A percentile compares a stretch with the other conserved stretches of the same genome.
These are phyloP conservation scores for Metschnikowia amazonensis DNA, from an alignment of 805 yeast genomes.

Conservation along the genomic window DNA sequence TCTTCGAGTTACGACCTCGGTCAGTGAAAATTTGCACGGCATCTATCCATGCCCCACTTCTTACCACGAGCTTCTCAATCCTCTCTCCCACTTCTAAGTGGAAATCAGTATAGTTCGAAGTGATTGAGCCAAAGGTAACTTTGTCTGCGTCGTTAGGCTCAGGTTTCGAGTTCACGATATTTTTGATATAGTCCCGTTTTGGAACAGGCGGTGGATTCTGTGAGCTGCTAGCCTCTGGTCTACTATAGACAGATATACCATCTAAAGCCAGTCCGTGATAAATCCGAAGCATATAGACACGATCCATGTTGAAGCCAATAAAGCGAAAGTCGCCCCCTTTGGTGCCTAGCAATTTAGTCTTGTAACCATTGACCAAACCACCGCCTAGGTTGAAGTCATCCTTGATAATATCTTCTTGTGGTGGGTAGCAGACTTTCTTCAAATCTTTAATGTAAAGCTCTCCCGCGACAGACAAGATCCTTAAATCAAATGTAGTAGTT, in stretches of 20 bases:
- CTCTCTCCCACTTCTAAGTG: conserved; percentile 54
- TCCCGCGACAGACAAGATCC: conserved; percentile 57
- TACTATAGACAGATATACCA: conserved; percentile 59
- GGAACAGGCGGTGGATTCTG: conserved; percentile 42
- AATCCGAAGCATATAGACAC: conserved; percentile 54
- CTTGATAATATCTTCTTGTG: conserved; percentile 20
- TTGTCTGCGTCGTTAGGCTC: neutral
- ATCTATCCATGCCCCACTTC: conserved; percentile 89
- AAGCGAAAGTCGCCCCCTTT: conserved; percentile 18
- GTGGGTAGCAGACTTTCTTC: conserved; percentile 20
- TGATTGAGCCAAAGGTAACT: conserved; percentile 50
- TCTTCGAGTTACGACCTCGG: conserved; percentile 48
- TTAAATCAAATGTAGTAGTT: conserved; percentile 42
- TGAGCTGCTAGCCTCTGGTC: neutral
- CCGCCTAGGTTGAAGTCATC: conserved; percentile 42
- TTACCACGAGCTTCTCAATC: conserved; percentile 55
- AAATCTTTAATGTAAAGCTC: conserved; percentile 57
- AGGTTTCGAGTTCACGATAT: too few relatives aligned
- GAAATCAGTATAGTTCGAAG: conserved; percentile 52
- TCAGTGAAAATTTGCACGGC: conserved; percentile 71
- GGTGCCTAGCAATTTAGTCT: conserved; percentile 34
- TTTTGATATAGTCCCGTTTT: conserved; percentile 36
- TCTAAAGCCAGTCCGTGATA: conserved; percentile 78
- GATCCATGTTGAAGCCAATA: conserved; percentile 29
- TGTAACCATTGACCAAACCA: conserved; percentile 38